Percentiles rank a stretch among this genome's conserved stretches.
These are phyloP conservation scores for Calonectria leucothoes DNA, from an alignment of 2,329 filamentous ascomycete species.

Conservation along the genomic window DNA sequence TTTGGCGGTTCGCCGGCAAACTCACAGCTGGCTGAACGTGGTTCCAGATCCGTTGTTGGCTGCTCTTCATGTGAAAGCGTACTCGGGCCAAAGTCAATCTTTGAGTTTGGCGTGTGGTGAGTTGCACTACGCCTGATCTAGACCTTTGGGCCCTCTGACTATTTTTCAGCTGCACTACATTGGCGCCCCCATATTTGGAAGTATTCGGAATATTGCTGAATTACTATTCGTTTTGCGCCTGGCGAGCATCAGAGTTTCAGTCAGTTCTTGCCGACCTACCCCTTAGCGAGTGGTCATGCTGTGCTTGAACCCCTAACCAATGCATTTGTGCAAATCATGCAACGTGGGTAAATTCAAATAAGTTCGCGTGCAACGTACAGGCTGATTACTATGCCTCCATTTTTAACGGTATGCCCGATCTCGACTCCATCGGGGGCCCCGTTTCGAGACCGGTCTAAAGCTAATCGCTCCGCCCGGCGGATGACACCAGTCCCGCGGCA, in stretches of 20 bases:
- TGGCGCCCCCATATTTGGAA: background rate
- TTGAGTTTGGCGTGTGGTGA: background rate
- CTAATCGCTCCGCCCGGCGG: background rate
- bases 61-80: background rate
- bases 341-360: background rate
- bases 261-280: background rate
- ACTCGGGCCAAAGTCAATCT: background rate
- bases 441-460: background rate
- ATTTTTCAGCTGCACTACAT: background rate
- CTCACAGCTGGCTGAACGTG: background rate
- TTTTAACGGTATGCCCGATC: background rate
- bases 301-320: too few species aligned
- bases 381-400: background rate
- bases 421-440: background rate
- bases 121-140: background rate
- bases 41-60: background rate
- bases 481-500: background rate
- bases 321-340: background rate
- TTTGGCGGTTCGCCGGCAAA: background rate
- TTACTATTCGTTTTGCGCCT: background rate
- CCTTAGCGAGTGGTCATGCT: too few species aligned
- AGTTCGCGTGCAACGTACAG: background rate
- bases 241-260: background rate
- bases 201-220: background rate
- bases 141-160: background rate